Conservation (phyloP, 2,329 filamentous ascomycete genomes). For the Botrytis aclada region DNA sequence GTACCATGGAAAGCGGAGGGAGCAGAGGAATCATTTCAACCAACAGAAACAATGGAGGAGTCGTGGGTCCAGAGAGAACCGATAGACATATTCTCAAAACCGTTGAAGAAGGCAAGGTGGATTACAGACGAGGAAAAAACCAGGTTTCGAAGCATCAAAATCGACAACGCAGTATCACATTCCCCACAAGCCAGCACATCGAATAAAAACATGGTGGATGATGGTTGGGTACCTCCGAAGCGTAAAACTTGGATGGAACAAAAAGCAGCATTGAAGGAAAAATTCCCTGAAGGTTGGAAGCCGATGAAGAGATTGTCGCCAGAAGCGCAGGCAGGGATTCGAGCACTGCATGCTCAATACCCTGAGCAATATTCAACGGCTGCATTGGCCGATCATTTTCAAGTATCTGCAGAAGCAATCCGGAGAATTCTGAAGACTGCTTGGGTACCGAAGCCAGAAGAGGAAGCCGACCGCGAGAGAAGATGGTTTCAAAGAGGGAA, state of each 20-base stretch:
- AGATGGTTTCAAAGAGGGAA: slow-evolving; percentile 62
- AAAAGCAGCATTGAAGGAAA: slow-evolving; percentile 69
- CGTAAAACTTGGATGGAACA: slow-evolving; percentile 68
- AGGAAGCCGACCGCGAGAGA: slow-evolving; percentile 55
- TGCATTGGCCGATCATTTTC: slow-evolving; percentile 72
- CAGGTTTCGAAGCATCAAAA: slow-evolving; percentile 15
- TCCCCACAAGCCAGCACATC: slow-evolving; percentile 18
- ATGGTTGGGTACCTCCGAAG: slow-evolving; percentile 29
- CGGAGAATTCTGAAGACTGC: slow-evolving; percentile 80
- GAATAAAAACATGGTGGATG: slow-evolving; percentile 12
- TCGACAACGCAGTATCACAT: slow-evolving; percentile 15
- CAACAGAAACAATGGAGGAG: neutral
- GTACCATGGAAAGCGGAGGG: neutral
- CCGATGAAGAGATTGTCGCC: slow-evolving; percentile 86
- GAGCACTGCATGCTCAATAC: slow-evolving; percentile 73
- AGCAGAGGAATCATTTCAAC: neutral
- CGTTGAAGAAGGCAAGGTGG: slow-evolving; percentile 12
- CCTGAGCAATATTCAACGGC: slow-evolving; percentile 74
- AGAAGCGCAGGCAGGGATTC: slow-evolving; percentile 86
- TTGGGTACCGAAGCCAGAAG: slow-evolving; percentile 60
- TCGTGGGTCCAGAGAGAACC: slow-evolving; percentile 1
- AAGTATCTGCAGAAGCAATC: slow-evolving; percentile 83
- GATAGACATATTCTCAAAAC: slow-evolving; percentile 1
- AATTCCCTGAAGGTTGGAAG: slow-evolving; percentile 79
- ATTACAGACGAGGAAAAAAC: neutral